Base-by-base conservation (phyloP, 2,329 filamentous ascomycete genomes). In the Claviceps monticola region DNA sequence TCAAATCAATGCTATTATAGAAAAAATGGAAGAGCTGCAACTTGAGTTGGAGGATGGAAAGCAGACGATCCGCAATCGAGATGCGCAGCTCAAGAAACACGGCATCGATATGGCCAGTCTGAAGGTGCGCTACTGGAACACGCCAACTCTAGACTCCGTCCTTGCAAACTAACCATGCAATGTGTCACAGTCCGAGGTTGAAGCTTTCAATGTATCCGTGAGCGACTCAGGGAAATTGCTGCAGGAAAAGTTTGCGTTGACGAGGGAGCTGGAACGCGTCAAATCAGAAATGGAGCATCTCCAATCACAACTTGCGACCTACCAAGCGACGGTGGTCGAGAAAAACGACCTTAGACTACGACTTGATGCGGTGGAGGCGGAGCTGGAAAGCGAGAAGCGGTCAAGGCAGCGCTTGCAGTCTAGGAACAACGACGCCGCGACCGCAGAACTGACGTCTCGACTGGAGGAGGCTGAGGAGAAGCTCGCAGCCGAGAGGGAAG, bases 311-410 rank as follows among this genome's bases (percentile, higher is more conserved):
- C 64, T 80, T 11, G 62, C 69, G 29, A 72, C 74, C 14, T 80
- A 90, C 51, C 82, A 89, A 60, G 75, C 78, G 2, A 71, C 87
- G 11, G 72, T 94, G 16, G 74, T 84, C 1, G 88, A 95, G 62
- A 95, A 94, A 65, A 73, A 91, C 46, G 76, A 84, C 2, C 69
- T 96, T 14, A 83, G 93, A 62, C 82, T 86, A 46, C 86, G 93
- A 66, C 66, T 95, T 29, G 83, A 77, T 61, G 81, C 83, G 1
- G 67, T 90, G 2, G 86, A 95, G 64, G 82, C 88, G 44, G 86
- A 95, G 59, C 74, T 95, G 2, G 87, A 90, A 57, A 87, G 86
- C 57, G 87, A 93, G 63, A 91, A 68, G 54, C 62, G 64, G 51
- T 64, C 64, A 2, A 65, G 62, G 34, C 58, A 65, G 29, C 61